Evolutionary conservation across 2,329 filamentous ascomycete species (phyloP), one percentile per base, ranked within the genome.

Genomic region (Phialocephala subalpina): DNA sequence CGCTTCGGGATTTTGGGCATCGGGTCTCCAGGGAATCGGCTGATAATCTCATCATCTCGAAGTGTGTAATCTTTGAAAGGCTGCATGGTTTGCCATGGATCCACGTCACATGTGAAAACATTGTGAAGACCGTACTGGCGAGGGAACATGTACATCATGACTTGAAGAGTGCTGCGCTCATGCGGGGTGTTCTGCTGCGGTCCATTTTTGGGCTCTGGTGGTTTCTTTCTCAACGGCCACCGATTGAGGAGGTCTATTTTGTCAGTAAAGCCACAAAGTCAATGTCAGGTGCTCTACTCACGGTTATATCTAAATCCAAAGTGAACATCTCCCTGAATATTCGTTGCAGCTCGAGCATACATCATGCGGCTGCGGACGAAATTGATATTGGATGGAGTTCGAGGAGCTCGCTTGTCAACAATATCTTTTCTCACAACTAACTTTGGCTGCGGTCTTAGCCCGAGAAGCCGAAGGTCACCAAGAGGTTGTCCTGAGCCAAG

Each of bases 111-210:
- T 0, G 89, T 93, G 76, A 98, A 97, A n/a, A 91, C 93, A 78
- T 98, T 99, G 75, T 97, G 93, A 3, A 99, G 81, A 16, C 88
- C 87, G 74, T 97, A 98, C 74, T 98, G 94, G 12, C 90, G 86
- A 36, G 96, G 96, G 72, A 99, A 99, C 1, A 99, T 89, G 78
- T 98, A 95, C 82, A 95, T 96, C 86, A 97, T 87, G 22, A 97
- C 79, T 71, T 91, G 92, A 12, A 88, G 75, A 0, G 89, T 92
- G 68, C 90, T 85, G 14, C 78, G 81, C 73, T 72, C 86, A 80
- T 42, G 80, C 68, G 47, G 78, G 12, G 35, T 35, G 52, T 53
- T 20, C 8, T 66, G 72, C 40, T 53, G 49, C 3, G 12, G 20
- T 33, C 22, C 25, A 58, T 42, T 20, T n/a, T 52, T 56, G 35